Evolutionary conservation across 345 rosid genomes (phyloP).

Genomic region (Cardamine occulta): DNA sequence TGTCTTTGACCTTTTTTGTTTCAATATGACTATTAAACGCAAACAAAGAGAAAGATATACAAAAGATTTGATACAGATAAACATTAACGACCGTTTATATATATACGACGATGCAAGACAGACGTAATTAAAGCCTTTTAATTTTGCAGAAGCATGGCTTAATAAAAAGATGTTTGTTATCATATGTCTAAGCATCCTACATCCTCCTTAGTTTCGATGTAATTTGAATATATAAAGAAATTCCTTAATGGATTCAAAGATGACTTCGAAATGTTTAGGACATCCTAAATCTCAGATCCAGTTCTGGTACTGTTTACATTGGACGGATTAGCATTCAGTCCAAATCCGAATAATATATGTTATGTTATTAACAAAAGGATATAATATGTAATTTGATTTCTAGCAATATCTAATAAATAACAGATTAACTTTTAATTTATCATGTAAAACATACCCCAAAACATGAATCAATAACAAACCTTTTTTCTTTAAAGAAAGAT

Average conservation of each 20-base stretch:
- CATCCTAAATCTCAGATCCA: too few species aligned
- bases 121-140: neutral
- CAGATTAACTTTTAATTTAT: neutral
- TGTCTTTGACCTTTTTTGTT: slow-evolving; percentile 4
- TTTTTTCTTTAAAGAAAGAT: neutral
- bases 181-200: neutral
- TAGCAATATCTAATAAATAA: neutral
- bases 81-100: neutral
- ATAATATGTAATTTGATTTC: neutral
- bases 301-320: neutral
- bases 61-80: neutral
- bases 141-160: neutral
- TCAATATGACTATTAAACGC: slow-evolving; percentile 1
- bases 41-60: slow-evolving; percentile 2
- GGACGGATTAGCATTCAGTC: too few species aligned
- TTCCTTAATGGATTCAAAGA: neutral
- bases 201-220: neutral
- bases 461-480: neutral
- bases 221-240: neutral
- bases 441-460: neutral
- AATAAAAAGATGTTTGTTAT: neutral
- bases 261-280: neutral
- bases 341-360: neutral
- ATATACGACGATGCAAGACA: slow-evolving; percentile 4
- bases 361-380: neutral